These are phyloP conservation scores for Cryphonectria japonica DNA, from an alignment of 2,329 filamentous ascomycete genomes.

Conservation along the genomic window DNA sequence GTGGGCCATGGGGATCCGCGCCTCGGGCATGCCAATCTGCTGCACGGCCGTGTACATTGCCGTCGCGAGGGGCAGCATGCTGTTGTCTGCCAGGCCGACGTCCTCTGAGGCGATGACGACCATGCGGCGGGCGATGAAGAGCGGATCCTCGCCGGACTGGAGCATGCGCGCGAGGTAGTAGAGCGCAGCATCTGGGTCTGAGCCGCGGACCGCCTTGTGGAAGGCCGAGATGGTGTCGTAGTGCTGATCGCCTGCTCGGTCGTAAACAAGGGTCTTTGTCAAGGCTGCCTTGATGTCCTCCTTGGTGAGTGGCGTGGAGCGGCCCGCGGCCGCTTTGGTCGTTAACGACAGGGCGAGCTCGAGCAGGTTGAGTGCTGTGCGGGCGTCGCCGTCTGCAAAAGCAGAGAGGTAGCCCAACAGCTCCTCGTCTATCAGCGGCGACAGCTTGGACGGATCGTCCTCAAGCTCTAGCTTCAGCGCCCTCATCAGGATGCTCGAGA, in stretches of 20 bases:
- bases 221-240: slow-evolving; percentile 98
- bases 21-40: slow-evolving; percentile 94
- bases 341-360: slow-evolving; percentile 85
- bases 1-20: slow-evolving; percentile 88
- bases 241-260: slow-evolving; percentile 92
- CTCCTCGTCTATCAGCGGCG: slow-evolving; percentile 72
- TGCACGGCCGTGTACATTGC: slow-evolving; percentile 85
- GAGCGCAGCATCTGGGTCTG: slow-evolving; percentile 81
- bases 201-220: slow-evolving; percentile 92
- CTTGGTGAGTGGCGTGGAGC: slow-evolving; percentile 62
- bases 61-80: slow-evolving; percentile 80
- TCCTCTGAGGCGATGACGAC: slow-evolving; percentile 96
- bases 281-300: slow-evolving; percentile 79
- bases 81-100: slow-evolving; percentile 86
- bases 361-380: slow-evolving; percentile 89
- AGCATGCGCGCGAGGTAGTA: slow-evolving; percentile 98
- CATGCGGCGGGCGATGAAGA: slow-evolving; percentile 90
- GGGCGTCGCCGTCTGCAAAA: slow-evolving; percentile 90
- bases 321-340: slow-evolving; percentile 32
- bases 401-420: slow-evolving; percentile 80
- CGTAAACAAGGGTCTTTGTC: slow-evolving; percentile 93
- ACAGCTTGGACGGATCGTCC: slow-evolving; percentile 35
- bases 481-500: slow-evolving; percentile 74
- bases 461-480: slow-evolving; percentile 68
- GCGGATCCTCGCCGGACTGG: slow-evolving; percentile 88